Conservation (phyloP, 768 basidiomycete species). For the Collybia sp. region DNA sequence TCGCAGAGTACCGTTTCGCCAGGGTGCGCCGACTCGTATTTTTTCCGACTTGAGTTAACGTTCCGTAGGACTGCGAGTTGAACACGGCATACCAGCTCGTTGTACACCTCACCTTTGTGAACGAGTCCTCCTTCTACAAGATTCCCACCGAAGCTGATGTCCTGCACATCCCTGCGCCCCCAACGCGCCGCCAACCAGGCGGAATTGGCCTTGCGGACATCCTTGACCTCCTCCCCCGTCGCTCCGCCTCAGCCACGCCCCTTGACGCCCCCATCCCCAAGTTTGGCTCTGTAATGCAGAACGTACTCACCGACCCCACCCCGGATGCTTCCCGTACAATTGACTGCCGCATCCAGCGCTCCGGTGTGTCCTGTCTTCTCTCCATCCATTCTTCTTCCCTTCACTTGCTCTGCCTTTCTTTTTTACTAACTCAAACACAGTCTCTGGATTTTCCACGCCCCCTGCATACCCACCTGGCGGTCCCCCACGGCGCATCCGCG, state of each 20-base stretch:
- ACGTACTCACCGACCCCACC: neutral
- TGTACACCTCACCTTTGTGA: constrained; percentile 40
- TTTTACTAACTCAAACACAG: neutral
- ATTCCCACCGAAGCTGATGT: constrained; percentile 24
- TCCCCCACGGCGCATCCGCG: neutral
- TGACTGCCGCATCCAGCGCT: constrained; percentile 14
- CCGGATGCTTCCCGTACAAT: constrained; percentile 8
- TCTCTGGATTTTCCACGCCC: neutral
- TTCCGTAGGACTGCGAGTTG: constrained; percentile 42
- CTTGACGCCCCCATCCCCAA: constrained; percentile 1
- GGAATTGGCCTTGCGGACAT: constrained; percentile 34
- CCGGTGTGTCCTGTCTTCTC: constrained; percentile 6
- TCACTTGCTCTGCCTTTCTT: too few relatives aligned
- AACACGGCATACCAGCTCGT: constrained; percentile 35
- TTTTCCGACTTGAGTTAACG: neutral
- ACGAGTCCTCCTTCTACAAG: constrained; percentile 32
- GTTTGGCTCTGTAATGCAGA: constrained; percentile 5
- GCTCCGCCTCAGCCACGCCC: constrained; percentile 12
- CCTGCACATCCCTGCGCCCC: constrained; percentile 21
- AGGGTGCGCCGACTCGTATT: constrained; percentile 27
- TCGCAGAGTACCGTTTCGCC: constrained; percentile 36
- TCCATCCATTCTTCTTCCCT: too few relatives aligned
- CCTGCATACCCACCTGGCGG: neutral
- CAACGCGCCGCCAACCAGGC: constrained; percentile 14
- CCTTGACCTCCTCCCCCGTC: constrained; percentile 12